Evolutionary conservation across 1,139 yeast species (phyloP).

Genomic region (Dujonia santamariae): DNA sequence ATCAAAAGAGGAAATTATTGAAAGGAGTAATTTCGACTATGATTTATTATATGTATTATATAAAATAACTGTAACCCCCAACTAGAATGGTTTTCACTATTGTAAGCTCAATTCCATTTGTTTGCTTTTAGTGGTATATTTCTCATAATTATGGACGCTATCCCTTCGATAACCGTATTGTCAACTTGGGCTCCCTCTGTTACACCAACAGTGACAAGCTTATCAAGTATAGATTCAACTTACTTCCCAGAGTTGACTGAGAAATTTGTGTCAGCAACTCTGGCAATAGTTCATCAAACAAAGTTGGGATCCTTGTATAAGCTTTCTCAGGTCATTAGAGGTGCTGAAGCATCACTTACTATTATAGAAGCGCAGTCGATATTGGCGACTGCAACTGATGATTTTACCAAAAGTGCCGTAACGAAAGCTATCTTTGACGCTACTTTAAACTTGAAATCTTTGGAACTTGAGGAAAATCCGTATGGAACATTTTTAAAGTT

Average conservation of each 20-base stretch:
- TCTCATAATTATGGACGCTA: too few species aligned
- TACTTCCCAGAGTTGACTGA: constrained; percentile 12
- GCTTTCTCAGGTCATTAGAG: constrained; percentile 27
- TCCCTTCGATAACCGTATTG: too few species aligned
- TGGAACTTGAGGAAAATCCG: constrained; percentile 25
- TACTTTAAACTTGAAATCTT: constrained; percentile 29
- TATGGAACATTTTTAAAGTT: constrained; percentile 21
- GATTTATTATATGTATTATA: too few species aligned
- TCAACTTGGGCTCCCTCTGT: constrained; percentile 21
- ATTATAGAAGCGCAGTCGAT: constrained; percentile 32
- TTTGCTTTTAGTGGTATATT: too few species aligned
- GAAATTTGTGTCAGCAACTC: constrained; percentile 14
- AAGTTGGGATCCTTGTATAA: constrained; percentile 12
- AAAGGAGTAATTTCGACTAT: too few species aligned
- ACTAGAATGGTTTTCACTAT: too few species aligned
- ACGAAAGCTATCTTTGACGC: constrained; percentile 30
- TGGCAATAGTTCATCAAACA: constrained; percentile 13
- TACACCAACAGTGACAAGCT: constrained; percentile 17
- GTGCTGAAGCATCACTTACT: constrained; percentile 37
- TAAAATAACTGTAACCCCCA: too few species aligned
- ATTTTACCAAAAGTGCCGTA: constrained; percentile 23
- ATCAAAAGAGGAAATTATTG: too few species aligned
- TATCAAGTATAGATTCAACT: constrained; percentile 20
- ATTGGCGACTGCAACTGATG: constrained; percentile 38
- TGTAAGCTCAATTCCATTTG: too few species aligned